These are phyloP conservation scores for Sphenostylis stenocarpa DNA, from an alignment of 306 rosid genomes.

Conservation along the genomic window DNA sequence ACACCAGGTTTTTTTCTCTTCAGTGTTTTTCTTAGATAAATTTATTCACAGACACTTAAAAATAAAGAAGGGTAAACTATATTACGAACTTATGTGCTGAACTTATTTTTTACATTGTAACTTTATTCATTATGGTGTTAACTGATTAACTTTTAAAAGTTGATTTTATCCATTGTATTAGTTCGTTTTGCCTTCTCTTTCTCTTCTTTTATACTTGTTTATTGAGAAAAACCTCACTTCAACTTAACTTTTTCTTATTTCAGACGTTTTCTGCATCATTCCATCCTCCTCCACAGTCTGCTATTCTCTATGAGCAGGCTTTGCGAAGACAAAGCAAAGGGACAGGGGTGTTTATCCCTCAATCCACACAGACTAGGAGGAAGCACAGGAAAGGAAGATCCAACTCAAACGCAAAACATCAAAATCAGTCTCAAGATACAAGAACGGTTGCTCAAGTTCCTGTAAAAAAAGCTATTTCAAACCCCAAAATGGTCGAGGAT, in stretches of 20 bases:
- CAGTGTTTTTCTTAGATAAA: neutral
- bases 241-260: neutral
- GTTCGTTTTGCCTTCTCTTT: too few species aligned
- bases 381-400: slow-evolving; percentile 58
- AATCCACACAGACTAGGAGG: slow-evolving; percentile 59
- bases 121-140: too few species aligned
- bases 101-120: too few species aligned
- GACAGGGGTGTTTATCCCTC: slow-evolving; percentile 86
- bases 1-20: slow-evolving; percentile 47
- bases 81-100: too few species aligned
- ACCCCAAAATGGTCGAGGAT: slow-evolving; percentile 43
- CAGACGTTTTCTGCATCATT: slow-evolving; percentile 54
- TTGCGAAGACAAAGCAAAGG: slow-evolving; percentile 73
- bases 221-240: too few species aligned
- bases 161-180: too few species aligned
- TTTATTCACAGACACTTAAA: neutral
- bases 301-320: slow-evolving; percentile 35
- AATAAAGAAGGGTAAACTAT: too few species aligned
- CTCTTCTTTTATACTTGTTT: too few species aligned
- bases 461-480: slow-evolving; percentile 28
- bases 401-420: slow-evolving; percentile 52
- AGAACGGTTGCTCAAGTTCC: slow-evolving; percentile 47
- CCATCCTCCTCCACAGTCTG: slow-evolving; percentile 44
- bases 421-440: slow-evolving; percentile 47
- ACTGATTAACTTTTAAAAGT: too few species aligned